Conservation (phyloP, 2,329 filamentous ascomycete genomes). For the Talaromyces islandicus region DNA sequence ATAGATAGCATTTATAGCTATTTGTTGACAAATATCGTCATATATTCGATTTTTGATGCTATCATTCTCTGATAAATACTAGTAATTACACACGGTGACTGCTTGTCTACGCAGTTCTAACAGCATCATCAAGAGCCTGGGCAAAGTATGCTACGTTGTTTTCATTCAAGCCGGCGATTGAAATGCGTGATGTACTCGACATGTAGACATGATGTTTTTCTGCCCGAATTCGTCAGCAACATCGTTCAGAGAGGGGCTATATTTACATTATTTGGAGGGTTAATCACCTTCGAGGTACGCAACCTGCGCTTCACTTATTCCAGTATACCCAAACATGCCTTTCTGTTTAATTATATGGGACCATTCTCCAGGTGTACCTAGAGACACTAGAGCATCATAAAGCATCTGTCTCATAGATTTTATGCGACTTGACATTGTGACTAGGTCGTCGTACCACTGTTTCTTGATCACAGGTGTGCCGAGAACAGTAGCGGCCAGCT, state of each 20-base stretch:
- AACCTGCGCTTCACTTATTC: slow-evolving; percentile 41
- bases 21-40: no score
- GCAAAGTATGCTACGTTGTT: slow-evolving; percentile 2
- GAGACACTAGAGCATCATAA: slow-evolving; percentile 67
- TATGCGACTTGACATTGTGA: slow-evolving; percentile 87
- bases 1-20: neutral
- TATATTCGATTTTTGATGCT: no score
- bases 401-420: slow-evolving; percentile 78
- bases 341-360: slow-evolving; percentile 61
- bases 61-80: neutral
- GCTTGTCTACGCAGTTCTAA: neutral
- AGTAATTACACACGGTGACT: neutral
- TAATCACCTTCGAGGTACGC: slow-evolving; percentile 20
- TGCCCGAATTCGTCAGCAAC: neutral
- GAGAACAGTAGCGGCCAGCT: slow-evolving; percentile 73
- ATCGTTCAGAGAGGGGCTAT: no score
- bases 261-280: neutral
- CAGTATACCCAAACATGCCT: slow-evolving; percentile 88
- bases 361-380: slow-evolving; percentile 75
- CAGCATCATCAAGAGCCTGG: neutral
- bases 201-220: slow-evolving; percentile 43
- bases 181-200: slow-evolving; percentile 84
- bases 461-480: slow-evolving; percentile 70
- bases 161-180: slow-evolving; percentile 82
- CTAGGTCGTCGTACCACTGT: slow-evolving; percentile 84